Evolutionary conservation across 169 alveolate genomes (phyloP).

Genomic region (Sarcocystis neurona): DNA sequence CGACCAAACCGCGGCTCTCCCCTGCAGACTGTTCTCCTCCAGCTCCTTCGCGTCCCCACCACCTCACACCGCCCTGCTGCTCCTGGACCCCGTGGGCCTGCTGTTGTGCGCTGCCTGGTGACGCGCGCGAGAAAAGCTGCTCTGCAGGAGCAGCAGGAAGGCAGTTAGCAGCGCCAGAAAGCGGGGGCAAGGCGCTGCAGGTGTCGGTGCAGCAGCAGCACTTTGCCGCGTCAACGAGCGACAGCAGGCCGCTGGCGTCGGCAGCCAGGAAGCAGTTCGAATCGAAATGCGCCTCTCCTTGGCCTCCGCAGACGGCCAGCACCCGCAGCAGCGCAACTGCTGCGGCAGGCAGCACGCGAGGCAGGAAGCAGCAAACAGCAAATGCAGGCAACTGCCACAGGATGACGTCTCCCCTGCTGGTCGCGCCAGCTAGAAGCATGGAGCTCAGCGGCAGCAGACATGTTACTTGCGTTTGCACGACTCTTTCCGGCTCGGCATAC

Average conservation of each 20-base stretch:
- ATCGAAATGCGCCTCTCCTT: slow-evolving; percentile 48
- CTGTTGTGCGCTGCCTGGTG: not conserved
- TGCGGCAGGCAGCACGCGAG: slow-evolving; percentile 39
- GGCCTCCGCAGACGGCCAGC: slow-evolving; percentile 48
- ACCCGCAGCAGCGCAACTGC: slow-evolving; percentile 31
- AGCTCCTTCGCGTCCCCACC: too few species aligned
- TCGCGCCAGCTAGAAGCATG: slow-evolving; percentile 36
- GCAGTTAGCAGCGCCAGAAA: not conserved
- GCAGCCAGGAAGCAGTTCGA: slow-evolving; percentile 52
- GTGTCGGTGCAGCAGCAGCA: slow-evolving; percentile 53
- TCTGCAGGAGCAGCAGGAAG: not conserved
- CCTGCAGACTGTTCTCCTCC: not conserved
- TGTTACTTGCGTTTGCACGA: slow-evolving; percentile 9
- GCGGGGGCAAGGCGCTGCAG: slow-evolving; percentile 26
- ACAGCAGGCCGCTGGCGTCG: slow-evolving; percentile 10
- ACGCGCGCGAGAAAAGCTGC: not conserved
- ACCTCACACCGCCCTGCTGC: too few species aligned
- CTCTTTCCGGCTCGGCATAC: not conserved
- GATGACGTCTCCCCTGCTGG: slow-evolving; percentile 49
- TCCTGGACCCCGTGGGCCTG: too few species aligned
- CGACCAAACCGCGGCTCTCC: slow-evolving; percentile 23
- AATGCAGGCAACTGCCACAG: slow-evolving; percentile 42
- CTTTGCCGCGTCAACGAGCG: slow-evolving; percentile 58
- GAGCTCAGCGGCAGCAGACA: slow-evolving; percentile 38
- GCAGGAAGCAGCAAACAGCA: slow-evolving; percentile 28